phyloP scores from a whole-genome alignment of 495 filamentous ascomycete genomes.

The Tuber calosporum region DNA sequence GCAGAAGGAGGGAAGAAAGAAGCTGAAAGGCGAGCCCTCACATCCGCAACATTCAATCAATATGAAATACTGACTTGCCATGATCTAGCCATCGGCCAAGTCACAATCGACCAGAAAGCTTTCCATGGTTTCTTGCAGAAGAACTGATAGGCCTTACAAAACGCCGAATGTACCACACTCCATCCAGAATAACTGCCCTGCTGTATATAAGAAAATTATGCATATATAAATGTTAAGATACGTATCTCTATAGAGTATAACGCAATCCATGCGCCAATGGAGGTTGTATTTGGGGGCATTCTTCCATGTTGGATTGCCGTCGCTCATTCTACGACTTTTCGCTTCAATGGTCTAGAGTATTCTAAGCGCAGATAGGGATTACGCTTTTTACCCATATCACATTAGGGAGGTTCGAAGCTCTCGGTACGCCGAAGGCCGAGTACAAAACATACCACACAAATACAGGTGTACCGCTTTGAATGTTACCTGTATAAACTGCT shows the following conservation, averaged over 20 bases:
- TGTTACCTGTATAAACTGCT: too few relatives aligned
- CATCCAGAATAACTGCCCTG: background rate
- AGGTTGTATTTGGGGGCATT: background rate
- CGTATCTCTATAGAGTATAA: background rate
- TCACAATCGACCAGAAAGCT: constrained; percentile 84
- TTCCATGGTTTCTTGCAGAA: constrained; percentile 76
- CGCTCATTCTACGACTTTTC: background rate
- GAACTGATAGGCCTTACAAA: constrained; percentile 16
- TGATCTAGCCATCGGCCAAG: constrained; percentile 55
- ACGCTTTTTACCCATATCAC: background rate
- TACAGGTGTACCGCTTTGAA: too few relatives aligned
- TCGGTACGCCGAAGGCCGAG: too few relatives aligned
- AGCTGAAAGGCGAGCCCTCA: constrained; percentile 54
- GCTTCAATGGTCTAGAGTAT: background rate
- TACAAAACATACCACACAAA: too few relatives aligned
- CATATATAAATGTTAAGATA: background rate
- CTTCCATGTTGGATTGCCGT: background rate
- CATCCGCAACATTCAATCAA: background rate
- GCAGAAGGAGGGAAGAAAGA: constrained; percentile 94
- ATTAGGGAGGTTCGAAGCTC: too few relatives aligned
- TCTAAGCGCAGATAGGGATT: background rate
- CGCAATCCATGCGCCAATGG: background rate
- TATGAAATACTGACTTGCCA: constrained; percentile 10
- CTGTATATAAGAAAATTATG: background rate
- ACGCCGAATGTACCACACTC: background rate